phyloP scores from a whole-genome alignment of 306 rosid genomes.

The Sphenostylis stenocarpa region DNA sequence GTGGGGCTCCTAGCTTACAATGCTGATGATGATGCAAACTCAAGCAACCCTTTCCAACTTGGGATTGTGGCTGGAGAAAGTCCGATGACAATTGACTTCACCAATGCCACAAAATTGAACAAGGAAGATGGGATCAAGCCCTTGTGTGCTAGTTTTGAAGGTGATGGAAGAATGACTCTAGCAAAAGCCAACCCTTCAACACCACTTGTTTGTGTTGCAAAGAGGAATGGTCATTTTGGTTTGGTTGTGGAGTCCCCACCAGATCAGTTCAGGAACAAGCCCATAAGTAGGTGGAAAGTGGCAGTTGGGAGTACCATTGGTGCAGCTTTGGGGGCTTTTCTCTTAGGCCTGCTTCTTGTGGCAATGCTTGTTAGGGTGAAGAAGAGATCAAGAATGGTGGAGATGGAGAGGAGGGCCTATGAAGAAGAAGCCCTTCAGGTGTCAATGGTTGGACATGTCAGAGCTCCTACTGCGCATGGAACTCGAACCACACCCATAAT shows the following conservation, averaged over 20 bases:
- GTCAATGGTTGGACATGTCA: conserved; percentile 95
- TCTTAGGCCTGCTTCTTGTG: conserved; percentile 75
- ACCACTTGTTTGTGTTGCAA: conserved; percentile 61
- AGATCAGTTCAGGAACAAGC: conserved; percentile 45
- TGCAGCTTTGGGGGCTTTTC: conserved; percentile 79
- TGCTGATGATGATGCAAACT: conserved; percentile 57
- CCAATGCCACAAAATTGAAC: conserved; percentile 43
- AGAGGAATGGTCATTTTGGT: conserved; percentile 88
- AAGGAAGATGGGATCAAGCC: conserved; percentile 43
- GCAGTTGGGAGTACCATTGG: conserved; percentile 84
- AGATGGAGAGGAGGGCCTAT: conserved; percentile 85
- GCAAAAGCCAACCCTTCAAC: conserved; percentile 56
- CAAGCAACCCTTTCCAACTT: conserved; percentile 77
- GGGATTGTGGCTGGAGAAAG: conserved; percentile 64
- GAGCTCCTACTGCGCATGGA: conserved; percentile 78
- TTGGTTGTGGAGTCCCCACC: conserved; percentile 60
- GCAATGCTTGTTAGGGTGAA: conserved; percentile 93
- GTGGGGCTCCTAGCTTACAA: conserved; percentile 80
- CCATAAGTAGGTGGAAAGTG: conserved; percentile 74
- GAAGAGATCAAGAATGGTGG: conserved; percentile 83
- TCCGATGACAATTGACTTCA: conserved; percentile 73
- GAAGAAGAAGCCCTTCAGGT: conserved; percentile 97
- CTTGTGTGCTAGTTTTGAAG: conserved; percentile 81
- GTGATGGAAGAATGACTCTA: conserved; percentile 68
- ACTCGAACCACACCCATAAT: conserved; percentile 66